Base-by-base conservation (phyloP, 345 rosid genomes). In the Aquilaria yunnanensis region DNA sequence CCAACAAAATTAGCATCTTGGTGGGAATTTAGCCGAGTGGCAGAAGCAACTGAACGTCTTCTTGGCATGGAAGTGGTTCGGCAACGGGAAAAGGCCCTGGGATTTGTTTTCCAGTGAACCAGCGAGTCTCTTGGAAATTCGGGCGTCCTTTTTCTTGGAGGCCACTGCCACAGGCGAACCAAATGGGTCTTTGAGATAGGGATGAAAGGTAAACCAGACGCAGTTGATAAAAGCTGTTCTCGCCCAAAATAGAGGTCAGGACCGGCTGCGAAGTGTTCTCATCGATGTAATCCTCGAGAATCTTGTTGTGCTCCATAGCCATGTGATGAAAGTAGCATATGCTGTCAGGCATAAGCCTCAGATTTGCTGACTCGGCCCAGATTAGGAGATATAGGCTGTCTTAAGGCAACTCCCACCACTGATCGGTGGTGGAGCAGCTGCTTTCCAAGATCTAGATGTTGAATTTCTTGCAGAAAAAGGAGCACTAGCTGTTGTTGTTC, bases 341-440 rank as follows among this genome's bases (percentile, higher is more conserved):
- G 73, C 98, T 89, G 60, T 93, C 98, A 7, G 94, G 96, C 81
- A 89, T 80, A 63, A 93, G 88, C 50, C 98, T 73, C 1, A 89
- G 72, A 79, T 93, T 93, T 50, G 92, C 97, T 0, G 92, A 69
- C 65, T 92, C 97, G 4, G 97, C 98, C 97, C 98, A 92, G 14
- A 92, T 81, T 64, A 93, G 69, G 10, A 89, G 83, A 57, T 81
- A 87, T 1, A 89, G 79, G 45, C 88, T 80, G 0, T 83, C 84
- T 58, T 89, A 89, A 31, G 87, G 85, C 14, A 89, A 77, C 74
- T 89, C 92, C 2, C 85, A 80, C 37, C 90, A 83, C 57, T 80
- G 85, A 70, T 90, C 94, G 32, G 80, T 68, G 50, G 51, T 46
- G 3, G 78, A 64, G 11, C 70, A 71, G 57, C 65, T 74, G 71